Conservation (phyloP, 179 eudicot genomes). For the Nepenthes alata region DNA sequence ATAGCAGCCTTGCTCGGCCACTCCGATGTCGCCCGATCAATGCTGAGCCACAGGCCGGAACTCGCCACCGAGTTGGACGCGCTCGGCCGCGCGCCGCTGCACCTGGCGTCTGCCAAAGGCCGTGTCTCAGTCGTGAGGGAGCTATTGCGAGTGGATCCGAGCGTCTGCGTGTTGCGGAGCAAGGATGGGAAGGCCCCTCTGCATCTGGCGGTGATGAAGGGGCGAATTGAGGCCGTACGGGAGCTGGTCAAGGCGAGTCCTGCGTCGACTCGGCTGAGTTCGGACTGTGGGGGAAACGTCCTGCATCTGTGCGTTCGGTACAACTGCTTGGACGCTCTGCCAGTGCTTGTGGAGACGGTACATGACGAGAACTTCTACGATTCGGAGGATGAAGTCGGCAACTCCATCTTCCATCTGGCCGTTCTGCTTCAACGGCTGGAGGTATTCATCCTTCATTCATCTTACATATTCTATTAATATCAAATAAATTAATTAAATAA, state of each 20-base stretch:
- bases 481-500: too few relatives aligned
- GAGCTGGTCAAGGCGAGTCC: constrained; percentile 27
- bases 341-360: constrained; percentile 11
- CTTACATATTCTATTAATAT: too few relatives aligned
- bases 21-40: constrained; percentile 16
- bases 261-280: constrained; percentile 9
- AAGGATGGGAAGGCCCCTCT: constrained; percentile 29
- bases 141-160: constrained; percentile 10
- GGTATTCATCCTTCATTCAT: too few relatives aligned
- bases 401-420: too few relatives aligned
- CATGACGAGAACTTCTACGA: too few relatives aligned
- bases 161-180: constrained; percentile 10
- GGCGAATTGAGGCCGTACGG: constrained; percentile 17
- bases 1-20: constrained; percentile 36
- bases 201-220: constrained; percentile 34
- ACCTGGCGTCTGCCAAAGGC: constrained; percentile 36
- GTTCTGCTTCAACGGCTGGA: too few relatives aligned
- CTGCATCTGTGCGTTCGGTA: constrained; percentile 36
- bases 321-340: constrained; percentile 26
- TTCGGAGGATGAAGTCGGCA: too few relatives aligned
- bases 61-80: constrained; percentile 27
- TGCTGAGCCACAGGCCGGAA: constrained; percentile 21
- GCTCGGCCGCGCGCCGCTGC: constrained; percentile 29
- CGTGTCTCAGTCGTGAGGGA: constrained; percentile 12
- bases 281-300: constrained; percentile 29